Evolutionary conservation across 768 basidiomycete genomes (phyloP), one percentile per base, ranked within the genome.

Genomic region (Kwoniella dejecticola): DNA sequence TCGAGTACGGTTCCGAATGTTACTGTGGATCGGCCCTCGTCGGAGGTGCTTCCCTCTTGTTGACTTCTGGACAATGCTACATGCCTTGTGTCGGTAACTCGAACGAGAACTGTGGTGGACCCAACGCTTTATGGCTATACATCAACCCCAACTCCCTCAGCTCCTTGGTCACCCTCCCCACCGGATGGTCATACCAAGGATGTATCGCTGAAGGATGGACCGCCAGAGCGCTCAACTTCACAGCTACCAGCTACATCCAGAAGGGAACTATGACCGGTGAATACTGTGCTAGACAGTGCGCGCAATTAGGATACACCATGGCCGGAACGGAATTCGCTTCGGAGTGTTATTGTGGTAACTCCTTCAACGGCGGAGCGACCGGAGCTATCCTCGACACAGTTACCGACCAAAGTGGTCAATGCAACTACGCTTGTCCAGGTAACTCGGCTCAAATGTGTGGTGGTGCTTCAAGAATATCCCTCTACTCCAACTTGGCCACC

Each of bases 1-100:
- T 71, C 49, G 72, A 72, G 42, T 69, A 65, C 50, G 71, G 71
- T 27, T 40, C 48, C 26, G 67, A 76, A 64, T 76, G 75, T 58
- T 72, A 66, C 52, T 76, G 75, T 57, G 69, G 68, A 11, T 69
- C 63, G 31, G 44, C 52, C 10, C 36, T 69, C 15, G 48, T 49
- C 38, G 58, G 46, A 41, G 63, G 63, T 33, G 67, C 65, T n/a
- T 65, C 60, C n/a, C 36, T 52, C 15, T 47, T 33, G 19, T 36
- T 63, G n/a, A 63, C 56, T 44, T 63, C 67, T 7, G 56, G 52
- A 17, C 48, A 58, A 31, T 76, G 75, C 54, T 45, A 61, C 19
- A 65, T 64, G 65, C 59, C 64, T 11, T 76, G 75, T 53, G 47
- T 52, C 13, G 75, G 72, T n/a, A 60, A 72, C 54, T 27, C 57